Evolutionary conservation across 176 grass and related monocot species (phyloP), one percentile per base, ranked within the genome.

Genomic region (Panicum miliaceum): DNA sequence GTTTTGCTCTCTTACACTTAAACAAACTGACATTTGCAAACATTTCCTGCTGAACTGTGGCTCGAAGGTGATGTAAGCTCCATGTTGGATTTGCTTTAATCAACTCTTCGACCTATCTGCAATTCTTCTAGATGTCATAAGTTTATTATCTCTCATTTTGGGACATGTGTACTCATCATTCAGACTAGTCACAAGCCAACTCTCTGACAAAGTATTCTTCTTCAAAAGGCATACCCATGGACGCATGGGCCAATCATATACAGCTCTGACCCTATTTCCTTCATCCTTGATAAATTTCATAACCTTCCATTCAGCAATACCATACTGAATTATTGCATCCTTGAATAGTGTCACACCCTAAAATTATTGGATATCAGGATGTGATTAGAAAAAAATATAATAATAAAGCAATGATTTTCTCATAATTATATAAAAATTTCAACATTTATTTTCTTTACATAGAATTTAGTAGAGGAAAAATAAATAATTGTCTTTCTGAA

Each of bases 261-360:
- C 41, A 11, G 65, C 68, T 23, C 68, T 71, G 25, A 71, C 41
- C n/a, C 68, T 47, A 43, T 71, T 13, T 15, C 8, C 11, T 26
- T 71, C 68, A 71, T 71, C 41, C n/a, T 71, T 71, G 9, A 25
- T 46, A 43, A 71, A 46, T 43, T 71, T 71, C 1, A 71, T 25
- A 42, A 16, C 68, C 41, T 15, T 46, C 11, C 68, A 46, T n/a
- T 14, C 12, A 71, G 22, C 22, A 7, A 71, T 3, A 46, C 22
- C 68, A 71, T 71, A 71, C 41, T 12, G 25, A n/a, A 71, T 46
- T 15, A 71, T 71, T 26, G 68, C 42, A 46, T 45, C 41, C 68
- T 71, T 71, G 68, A 46, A 71, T 2, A n/a, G n/a, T n/a, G n/a
- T n/a, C n/a, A n/a, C n/a, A n/a, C n/a, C n/a, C n/a, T n/a, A n/a